Evolutionary conservation across 306 rosid species (phyloP), one percentile per base, ranked within the genome.

Genomic region (Vicia sativa): DNA sequence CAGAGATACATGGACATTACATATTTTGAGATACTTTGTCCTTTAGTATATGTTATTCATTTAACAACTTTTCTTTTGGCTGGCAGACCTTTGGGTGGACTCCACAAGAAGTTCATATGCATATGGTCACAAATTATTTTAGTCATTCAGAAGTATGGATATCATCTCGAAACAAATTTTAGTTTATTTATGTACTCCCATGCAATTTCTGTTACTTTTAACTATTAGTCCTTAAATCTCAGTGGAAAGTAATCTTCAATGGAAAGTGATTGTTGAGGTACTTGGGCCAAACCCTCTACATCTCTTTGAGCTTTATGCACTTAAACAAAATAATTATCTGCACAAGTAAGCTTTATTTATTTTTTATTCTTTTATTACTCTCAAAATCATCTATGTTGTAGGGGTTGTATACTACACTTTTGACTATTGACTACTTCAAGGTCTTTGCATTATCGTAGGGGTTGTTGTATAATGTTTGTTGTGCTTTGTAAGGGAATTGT

Each of bases 1-100:
- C 96, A 92, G 98, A 78, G 89, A 68, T 87, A 87, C 65, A 92
- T 88, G 96, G 96, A 92, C 79, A 84, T n/a, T n/a, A n/a, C n/a
- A n/a, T n/a, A n/a, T n/a, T n/a, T n/a, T n/a, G n/a, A n/a, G n/a
- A n/a, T n/a, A n/a, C n/a, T n/a, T n/a, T n/a, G n/a, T n/a, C n/a
- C n/a, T 29, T 72, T 72, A 14, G 29, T 39, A 64, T 56, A 56
- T 79, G 58, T 65, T 70, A 66, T 72, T 77, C 61, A 57, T 68
- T n/a, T n/a, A n/a, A n/a, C 76, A 69, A 60, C 70, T 41, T 45
- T 80, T 70, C 70, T 41, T 45, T 80, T 70, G 39, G 56, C 74
- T 55, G 67, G 74, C 87, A 93, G 99, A 79, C 77, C 59, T 90
- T 86, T 81, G 99, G 99, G 68, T 90, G 99, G 99, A 82, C 86